Base-by-base conservation (phyloP, 2,329 filamentous ascomycete genomes). In the Trichoderma harzianum region DNA sequence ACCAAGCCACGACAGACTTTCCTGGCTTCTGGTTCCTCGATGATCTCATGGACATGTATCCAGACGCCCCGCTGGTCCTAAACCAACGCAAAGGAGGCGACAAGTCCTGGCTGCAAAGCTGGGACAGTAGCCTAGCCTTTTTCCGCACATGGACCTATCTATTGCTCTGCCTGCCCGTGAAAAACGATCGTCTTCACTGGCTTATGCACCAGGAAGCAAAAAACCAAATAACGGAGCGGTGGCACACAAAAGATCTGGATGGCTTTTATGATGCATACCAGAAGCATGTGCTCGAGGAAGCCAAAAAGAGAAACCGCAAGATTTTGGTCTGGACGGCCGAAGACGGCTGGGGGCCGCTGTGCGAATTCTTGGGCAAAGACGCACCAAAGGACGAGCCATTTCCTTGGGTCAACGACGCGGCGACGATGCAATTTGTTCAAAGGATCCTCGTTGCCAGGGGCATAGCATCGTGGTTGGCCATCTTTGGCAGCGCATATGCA, bases 261-360 rank as follows among this genome's bases (percentile, higher is more conserved):
- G 34, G 65, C 30, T 72, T 74, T 16, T 78, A 77, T 72, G 74
- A 75, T 30, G 55, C n/a, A n/a, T 69, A 77, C 73, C 64, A 77
- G 74, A 73, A 72, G 10, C 75, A 74, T 18, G 77, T 81, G 0
- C 73, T 76, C 16, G 70, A 72, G 2, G 78, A 81, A 32, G 80
- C 80, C 3, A 76, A 72, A 72, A 78, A 77, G 70, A 74, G 79
- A 3, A 77, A 77, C 4, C 78, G 78, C 0, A 69, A 75, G 55
- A 70, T 79, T 0, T 69, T 79, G 1, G 70, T 76, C 18, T 79
- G 77, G 64, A 75, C 77, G 64, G 75, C 78, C 0, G 75, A 79
- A 64, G 80, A 84, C 43, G 83, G 83, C 1, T 86, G 84, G 84
- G 79, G 77, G 43, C 81, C 82, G 11, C 75, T 86, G 28, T 86